Evolutionary conservation across 2,329 filamentous ascomycete species (phyloP), one percentile per base, ranked within the genome.

Genomic region (Aspergillus tamarii): DNA sequence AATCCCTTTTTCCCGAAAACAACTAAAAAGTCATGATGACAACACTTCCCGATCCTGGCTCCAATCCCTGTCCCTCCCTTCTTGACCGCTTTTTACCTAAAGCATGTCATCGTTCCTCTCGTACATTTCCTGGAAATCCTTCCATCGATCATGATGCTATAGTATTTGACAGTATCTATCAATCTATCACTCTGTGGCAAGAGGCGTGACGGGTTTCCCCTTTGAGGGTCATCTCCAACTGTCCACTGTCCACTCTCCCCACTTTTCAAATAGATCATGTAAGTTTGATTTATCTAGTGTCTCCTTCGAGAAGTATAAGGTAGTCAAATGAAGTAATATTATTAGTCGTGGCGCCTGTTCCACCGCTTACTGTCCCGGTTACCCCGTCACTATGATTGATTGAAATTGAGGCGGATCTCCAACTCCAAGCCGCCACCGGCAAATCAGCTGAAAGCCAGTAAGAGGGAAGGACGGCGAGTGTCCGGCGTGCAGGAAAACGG

Each of bases 1-100:
- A 36, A 57, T 57, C 30, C 53, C 46, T 36, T 53, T 61, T 64
- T 45, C 43, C 50, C 63, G 59, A 48, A 62, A 39, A 26, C 19
- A 19, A 41, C 30, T 61, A 34, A 39, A 39, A 39, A 55, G 59
- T 67, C 61, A 68, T 67, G 52, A 67, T 67, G 67, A 69, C 62
- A 66, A 62, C 62, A 65, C 57, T 30, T 21, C 46, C 46, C 26
- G 10, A 53, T 30, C 58, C 58, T 45, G 16, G 48, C 21, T 36
- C 50, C 56, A 39, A 30, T 52, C 36, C 56, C 43, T 57, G 61
- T 64, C 58, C 60, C 60, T 50, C 59, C 43, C 28, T 45, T 28
- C 63, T 64, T 68, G 66, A 69, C 68, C 68, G 68, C 68, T 64
- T 67, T 63, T 69, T 67, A 54, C 56, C 32, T 52, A 59, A 32